phyloP scores from a whole-genome alignment of 768 basidiomycete species.

The Phaffia tasmanica region DNA sequence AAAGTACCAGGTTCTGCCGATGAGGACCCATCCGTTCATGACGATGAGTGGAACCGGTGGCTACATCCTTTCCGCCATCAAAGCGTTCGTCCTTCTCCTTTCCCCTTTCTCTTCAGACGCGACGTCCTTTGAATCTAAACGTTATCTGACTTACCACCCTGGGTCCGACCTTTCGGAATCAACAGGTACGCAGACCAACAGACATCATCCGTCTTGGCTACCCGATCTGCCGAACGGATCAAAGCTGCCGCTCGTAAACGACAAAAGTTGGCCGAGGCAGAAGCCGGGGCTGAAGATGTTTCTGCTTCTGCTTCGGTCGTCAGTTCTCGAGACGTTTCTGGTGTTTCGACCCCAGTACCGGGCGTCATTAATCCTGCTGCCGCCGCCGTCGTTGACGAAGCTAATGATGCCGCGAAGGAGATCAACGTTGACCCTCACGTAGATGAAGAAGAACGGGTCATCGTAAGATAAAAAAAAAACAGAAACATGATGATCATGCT shows the following conservation, averaged over 20 bases:
- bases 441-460: no score
- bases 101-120: neutral
- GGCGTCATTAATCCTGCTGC: no score
- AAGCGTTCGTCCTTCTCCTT: conserved; percentile 50
- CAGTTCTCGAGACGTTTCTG: no score
- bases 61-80: conserved; percentile 70
- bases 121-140: neutral
- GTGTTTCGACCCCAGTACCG: no score
- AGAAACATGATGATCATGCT: no score
- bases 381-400: no score
- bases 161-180: neutral
- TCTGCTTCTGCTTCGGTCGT: no score
- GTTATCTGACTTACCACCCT: neutral
- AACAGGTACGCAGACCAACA: conserved; percentile 14
- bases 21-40: conserved; percentile 93
- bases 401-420: no score
- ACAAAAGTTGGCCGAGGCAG: conserved; percentile 13
- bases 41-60: conserved; percentile 78
- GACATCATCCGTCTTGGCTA: conserved; percentile 20
- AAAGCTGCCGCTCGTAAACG: conserved; percentile 16
- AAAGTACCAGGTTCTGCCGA: conserved; percentile 80
- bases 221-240: conserved; percentile 13
- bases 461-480: no score
- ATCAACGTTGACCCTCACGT: no score
- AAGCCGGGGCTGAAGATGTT: neutral